Base-by-base conservation (phyloP, 169 alveolate genomes). In the Cryptosporidium xiaoi region DNA sequence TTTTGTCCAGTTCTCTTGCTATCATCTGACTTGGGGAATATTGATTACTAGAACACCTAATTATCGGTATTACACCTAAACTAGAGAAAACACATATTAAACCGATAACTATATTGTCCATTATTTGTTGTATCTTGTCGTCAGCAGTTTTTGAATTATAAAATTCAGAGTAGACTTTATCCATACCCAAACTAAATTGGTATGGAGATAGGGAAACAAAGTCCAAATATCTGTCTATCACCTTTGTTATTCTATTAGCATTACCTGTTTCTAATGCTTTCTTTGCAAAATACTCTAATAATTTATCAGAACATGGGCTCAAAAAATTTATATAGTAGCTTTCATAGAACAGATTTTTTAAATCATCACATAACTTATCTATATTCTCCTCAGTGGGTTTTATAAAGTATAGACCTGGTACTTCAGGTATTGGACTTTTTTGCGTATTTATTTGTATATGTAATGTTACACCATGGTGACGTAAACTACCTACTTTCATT, bases 381-480 rank as follows among this genome's bases (percentile, higher is more conserved):
- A 92, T 94, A 48, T 92, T 93, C 29, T 84, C 93, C 46, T 65
- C 66, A 66, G 96, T 94, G 82, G 95, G 97, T 48, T 83, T 83
- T n/a, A 95, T 85, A 31, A 95, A 90, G 83, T 95, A 95, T n/a
- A 95, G 91, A 24, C 95, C 96, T 66, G 95, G 95, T 15, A 95
- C 97, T n/a, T 94, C 96, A 13, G 95, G 97, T 34, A 95, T 84
- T 15, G 90, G 90, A 51, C 94, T 90, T 51, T 95, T 91, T 65
- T 84, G 89, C 18, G 93, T 92, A 44, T 83, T 82, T 50, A 95
- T 53, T 31, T 90, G 77, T 66, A 95, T 66, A 84, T 93, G 93
- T 60, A 95, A 83, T 56, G 97, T 93, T 40, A 95, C 96, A 31
- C 97, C 97, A 66, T 92, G 96, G 50, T 87, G 93, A 36, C 97